Evolutionary conservation across 2,329 filamentous ascomycete genomes (phyloP), one percentile per base, ranked within the genome.

Genomic region (Aspergillus sp.): DNA sequence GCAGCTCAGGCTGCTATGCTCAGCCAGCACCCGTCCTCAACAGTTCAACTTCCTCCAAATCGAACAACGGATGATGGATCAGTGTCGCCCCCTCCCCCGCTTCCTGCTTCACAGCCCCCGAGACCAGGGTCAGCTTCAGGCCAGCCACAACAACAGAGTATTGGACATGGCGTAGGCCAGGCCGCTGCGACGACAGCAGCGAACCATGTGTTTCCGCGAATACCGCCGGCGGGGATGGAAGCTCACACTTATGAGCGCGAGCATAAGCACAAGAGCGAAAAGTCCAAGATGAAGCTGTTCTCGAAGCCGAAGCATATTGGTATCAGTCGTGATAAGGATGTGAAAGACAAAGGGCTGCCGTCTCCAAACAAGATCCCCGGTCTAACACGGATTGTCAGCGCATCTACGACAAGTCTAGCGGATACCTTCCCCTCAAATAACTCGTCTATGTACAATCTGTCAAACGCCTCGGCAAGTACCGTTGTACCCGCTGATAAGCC

Each of bases 261-360:
- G 57, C 71, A 77, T 52, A 87, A 86, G 66, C 76, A 74, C 40
- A 79, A 82, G 58, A 82, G 82, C 57, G 82, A 86, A 65, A 84
- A 84, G 67, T 84, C 84, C 39, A 88, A 87, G 74, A 88, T 87
- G 82, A 88, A 88, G 71, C 76, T 88, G 5, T 89, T 89, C 68
- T 85, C 83, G 5, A 88, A 88, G 66, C 85, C 86, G 2, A 88
- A 88, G 73, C 84, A 82, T 61, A 86, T 88, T 62, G 82, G 80
- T 4, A 81, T 86, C 15, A 83, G 82, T n/a, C 82, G 84, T 60
- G 82, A 86, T 45, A 86, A 83, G 64, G 82, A 86, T 57, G 52
- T 61, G 35, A 82, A 80, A 61, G 76, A 81, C 21, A 81, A 81
- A 52, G 77, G 81, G 1, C 68, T 85, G 33, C 84, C 85, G 0